Conservation (phyloP, 805 yeast genomes). For the Cyberlindnera japonica region DNA sequence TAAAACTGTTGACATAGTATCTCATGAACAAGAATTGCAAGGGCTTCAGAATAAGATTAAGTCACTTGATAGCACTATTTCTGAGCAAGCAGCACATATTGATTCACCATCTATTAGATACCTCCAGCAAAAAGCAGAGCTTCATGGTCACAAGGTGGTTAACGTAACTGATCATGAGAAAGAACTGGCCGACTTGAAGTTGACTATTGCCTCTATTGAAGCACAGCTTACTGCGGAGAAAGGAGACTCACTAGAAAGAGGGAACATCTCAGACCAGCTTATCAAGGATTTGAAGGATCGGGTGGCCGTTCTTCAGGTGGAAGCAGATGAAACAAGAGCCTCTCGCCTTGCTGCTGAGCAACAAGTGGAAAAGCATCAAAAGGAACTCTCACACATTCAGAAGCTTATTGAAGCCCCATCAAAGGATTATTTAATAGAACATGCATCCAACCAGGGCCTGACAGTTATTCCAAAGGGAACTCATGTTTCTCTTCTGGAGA, state of each 20-base stretch:
- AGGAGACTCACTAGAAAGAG: conserved; percentile 9
- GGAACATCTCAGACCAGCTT: conserved; percentile 10
- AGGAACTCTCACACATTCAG: not conserved
- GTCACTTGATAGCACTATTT: too few species aligned
- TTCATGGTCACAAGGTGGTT: conserved; percentile 3
- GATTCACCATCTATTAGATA: conserved; percentile 31
- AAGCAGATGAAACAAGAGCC: conserved; percentile 4
- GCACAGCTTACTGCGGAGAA: conserved; percentile 1
- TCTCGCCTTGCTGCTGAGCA: not conserved
- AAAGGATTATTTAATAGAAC: conserved; percentile 27
- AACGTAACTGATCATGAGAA: not conserved
- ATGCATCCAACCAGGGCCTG: conserved; percentile 29
- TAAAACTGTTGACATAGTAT: conserved; percentile 8
- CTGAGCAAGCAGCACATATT: too few species aligned
- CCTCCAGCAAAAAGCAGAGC: conserved; percentile 21
- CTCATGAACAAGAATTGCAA: conserved; percentile 16
- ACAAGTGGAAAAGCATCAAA: conserved; percentile 1
- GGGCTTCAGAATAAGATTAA: too few species aligned
- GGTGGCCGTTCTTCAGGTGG: conserved; percentile 2
- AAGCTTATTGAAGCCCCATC: conserved; percentile 28
- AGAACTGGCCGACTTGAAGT: not conserved
- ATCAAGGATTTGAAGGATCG: conserved; percentile 18
- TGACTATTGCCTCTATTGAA: conserved; percentile 4
- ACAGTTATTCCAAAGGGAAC: conserved; percentile 25
- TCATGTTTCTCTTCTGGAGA: conserved; percentile 21